Conservation (phyloP, 257 asterid species). For the Plantago elongata region DNA sequence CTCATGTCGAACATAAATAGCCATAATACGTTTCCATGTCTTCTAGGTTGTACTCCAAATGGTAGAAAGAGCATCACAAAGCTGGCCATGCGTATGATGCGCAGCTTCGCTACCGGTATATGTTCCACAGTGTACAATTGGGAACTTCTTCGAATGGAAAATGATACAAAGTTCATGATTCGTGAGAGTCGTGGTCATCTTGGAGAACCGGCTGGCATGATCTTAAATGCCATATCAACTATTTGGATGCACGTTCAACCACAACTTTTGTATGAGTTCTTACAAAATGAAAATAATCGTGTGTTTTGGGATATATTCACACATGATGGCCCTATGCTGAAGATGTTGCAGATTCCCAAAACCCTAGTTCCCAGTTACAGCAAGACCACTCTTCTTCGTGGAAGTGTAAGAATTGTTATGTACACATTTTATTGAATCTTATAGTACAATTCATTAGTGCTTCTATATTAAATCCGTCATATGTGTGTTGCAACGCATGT, state of each 20-base stretch:
- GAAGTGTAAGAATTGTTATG: slow-evolving; percentile 40
- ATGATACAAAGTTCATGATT: slow-evolving; percentile 82
- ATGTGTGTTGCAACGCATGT: too few relatives aligned
- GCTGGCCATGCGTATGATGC: slow-evolving; percentile 93
- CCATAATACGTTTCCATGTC: not conserved
- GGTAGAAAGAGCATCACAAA: slow-evolving; percentile 91
- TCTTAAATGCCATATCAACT: slow-evolving; percentile 82
- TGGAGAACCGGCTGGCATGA: slow-evolving; percentile 89
- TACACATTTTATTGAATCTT: too few relatives aligned
- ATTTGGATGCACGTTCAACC: slow-evolving; percentile 85
- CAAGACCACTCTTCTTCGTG: slow-evolving; percentile 84
- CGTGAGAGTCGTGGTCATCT: slow-evolving; percentile 80
- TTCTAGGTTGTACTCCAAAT: slow-evolving; percentile 56
- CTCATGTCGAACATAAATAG: too few relatives aligned
- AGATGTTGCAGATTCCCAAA: slow-evolving; percentile 86
- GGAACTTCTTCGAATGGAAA: slow-evolving; percentile 71
- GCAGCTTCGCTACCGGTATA: slow-evolving; percentile 84
- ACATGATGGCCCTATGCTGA: slow-evolving; percentile 95
- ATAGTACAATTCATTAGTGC: too few relatives aligned
- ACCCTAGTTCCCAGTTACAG: slow-evolving; percentile 88
- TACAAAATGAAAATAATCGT: slow-evolving; percentile 69
- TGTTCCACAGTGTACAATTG: slow-evolving; percentile 90
- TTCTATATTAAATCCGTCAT: too few relatives aligned
- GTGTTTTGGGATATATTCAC: slow-evolving; percentile 95
- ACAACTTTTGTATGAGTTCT: slow-evolving; percentile 67